These are phyloP conservation scores for Ophiostoma ips DNA, from an alignment of 2,329 filamentous ascomycete species.

Conservation along the genomic window DNA sequence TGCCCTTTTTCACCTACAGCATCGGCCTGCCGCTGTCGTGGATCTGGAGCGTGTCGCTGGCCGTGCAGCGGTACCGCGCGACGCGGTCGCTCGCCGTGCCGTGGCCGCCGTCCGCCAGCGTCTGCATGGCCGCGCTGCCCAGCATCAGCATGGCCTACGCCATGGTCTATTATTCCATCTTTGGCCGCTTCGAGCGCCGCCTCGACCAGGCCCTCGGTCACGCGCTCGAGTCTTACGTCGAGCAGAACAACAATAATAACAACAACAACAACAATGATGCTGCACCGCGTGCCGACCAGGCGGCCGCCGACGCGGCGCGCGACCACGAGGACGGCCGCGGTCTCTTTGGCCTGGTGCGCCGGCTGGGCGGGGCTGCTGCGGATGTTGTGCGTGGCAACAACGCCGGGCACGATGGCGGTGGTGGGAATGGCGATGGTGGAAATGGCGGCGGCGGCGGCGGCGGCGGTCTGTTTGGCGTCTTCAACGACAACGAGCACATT, in stretches of 20 bases:
- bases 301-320: too few relatives aligned
- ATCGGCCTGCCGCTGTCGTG: slow-evolving; percentile 28
- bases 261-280: background rate
- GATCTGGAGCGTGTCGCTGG: slow-evolving; percentile 31
- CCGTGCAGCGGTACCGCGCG: slow-evolving; percentile 28
- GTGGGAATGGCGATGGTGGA: too few relatives aligned
- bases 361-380: background rate
- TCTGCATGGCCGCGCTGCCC: slow-evolving; percentile 36
- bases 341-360: background rate
- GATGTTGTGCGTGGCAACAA: background rate
- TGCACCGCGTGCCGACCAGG: background rate
- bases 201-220: slow-evolving; percentile 31
- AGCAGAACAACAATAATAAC: background rate
- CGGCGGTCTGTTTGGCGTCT: background rate
- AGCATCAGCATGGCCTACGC: slow-evolving; percentile 27
- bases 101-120: slow-evolving; percentile 41
- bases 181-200: slow-evolving; percentile 32
- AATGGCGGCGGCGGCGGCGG: background rate
- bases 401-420: too few relatives aligned
- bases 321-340: too few relatives aligned
- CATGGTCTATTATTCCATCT: slow-evolving; percentile 32
- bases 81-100: background rate
- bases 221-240: background rate
- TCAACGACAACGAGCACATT: background rate
- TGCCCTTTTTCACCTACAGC: slow-evolving; percentile 29